These are phyloP conservation scores for Lactarius deliciosus DNA, from an alignment of 768 basidiomycete genomes.

Conservation along the genomic window DNA sequence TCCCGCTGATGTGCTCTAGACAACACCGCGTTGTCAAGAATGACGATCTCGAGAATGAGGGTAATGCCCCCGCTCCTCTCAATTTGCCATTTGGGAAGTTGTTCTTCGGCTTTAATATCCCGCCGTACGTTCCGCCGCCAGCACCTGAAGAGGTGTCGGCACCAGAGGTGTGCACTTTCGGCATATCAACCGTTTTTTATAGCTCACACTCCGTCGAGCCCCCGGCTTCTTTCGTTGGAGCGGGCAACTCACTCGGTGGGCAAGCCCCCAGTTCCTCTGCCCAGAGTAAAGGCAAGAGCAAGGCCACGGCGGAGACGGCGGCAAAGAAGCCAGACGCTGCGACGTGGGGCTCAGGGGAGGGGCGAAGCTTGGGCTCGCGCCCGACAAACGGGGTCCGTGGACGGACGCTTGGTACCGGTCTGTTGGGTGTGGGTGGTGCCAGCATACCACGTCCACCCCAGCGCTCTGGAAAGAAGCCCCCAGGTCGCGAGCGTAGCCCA, in stretches of 20 bases:
- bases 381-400: conserved; percentile 39
- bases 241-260: conserved; percentile 68
- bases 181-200: background rate
- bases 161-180: conserved; percentile 27
- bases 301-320: conserved; percentile 30
- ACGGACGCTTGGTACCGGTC: conserved; percentile 37
- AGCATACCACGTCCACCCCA: conserved; percentile 46
- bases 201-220: conserved; percentile 34
- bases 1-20: conserved; percentile 43
- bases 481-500: conserved; percentile 47
- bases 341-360: conserved; percentile 41
- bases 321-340: conserved; percentile 25
- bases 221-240: conserved; percentile 55
- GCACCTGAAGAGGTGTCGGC: conserved; percentile 19
- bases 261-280: conserved; percentile 42
- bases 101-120: conserved; percentile 93
- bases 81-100: conserved; percentile 90
- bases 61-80: conserved; percentile 84
- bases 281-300: conserved; percentile 54
- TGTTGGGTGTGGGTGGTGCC: conserved; percentile 57
- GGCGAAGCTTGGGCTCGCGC: conserved; percentile 47
- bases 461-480: conserved; percentile 38
- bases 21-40: conserved; percentile 84
- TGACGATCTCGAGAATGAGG: conserved; percentile 66
- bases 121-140: conserved; percentile 58